Evolutionary conservation across 1,284 basidiomycete genomes (phyloP), one percentile per base, ranked within the genome.

Genomic region (Cryptococcus sp.): DNA sequence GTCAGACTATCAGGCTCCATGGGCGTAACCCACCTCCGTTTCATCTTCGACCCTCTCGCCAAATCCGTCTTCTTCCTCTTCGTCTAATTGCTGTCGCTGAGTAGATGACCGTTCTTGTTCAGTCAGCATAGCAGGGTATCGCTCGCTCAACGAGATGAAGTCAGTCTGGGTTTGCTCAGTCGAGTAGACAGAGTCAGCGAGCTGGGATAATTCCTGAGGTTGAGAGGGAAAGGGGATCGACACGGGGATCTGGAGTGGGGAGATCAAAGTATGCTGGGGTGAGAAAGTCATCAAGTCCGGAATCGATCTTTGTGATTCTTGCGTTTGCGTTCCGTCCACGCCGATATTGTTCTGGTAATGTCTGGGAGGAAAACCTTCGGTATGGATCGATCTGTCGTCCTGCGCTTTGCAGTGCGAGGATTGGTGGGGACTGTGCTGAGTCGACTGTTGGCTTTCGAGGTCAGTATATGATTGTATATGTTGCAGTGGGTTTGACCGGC

Each of bases 251-350:
- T 19, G 15, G 50, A 13, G 35, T 11, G 23, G 43, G 16, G 47
- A 22, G 3, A 22, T 35, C 22, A 43, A 49, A 16, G 47, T 13
- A 30, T 43, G 16, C 40, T 45, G 38, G 1, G 50, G 50, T 22
- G 50, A 51, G 35, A 55, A 42, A 25, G 47, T 27, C 38, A 55
- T 55, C 46, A 55, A 47, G 27, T 55, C 41, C 13, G 22, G 22
- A n/a, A 47, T 8, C 17, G 20, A 40, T n/a, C 30, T 13, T 17
- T 39, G 19, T 11, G 23, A 6, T 8, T 43, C 13, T 23, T 23
- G 20, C 22, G 11, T 8, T 15, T 22, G 41, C 23, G 41, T 8
- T n/a, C 15, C n/a, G 50, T 23, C 17, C 15, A 11, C 40, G 22
- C 22, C 5, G 20, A 35, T 35, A 2, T 13, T 8, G 30, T 35